Evolutionary conservation across 179 eudicot species (phyloP).

Genomic region (Carnegiea gigantea): DNA sequence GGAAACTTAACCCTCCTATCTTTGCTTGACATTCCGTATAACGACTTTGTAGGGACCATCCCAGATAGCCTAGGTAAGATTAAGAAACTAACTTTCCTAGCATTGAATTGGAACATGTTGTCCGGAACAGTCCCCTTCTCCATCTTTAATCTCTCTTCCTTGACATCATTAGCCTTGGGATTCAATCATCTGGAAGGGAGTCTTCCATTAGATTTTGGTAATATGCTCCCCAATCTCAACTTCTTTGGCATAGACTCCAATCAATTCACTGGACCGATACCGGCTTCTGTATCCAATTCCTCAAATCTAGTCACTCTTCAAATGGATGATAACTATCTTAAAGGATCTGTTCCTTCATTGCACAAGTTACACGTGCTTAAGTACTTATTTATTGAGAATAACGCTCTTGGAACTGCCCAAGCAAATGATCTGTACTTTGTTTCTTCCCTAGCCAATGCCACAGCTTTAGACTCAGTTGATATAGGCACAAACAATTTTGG

Average conservation of each 20-base stretch:
- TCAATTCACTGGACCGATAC: slow-evolving; percentile 19
- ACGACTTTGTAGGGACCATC: neutral
- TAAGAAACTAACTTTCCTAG: neutral
- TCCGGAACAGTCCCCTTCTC: slow-evolving; percentile 23
- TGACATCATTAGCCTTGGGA: neutral
- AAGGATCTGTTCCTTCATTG: slow-evolving; percentile 23
- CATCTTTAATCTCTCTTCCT: slow-evolving; percentile 19
- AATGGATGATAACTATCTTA: neutral
- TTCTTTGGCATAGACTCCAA: slow-evolving; percentile 8
- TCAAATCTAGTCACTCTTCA: slow-evolving; percentile 22
- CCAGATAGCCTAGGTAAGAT: slow-evolving; percentile 2
- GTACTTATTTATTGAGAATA: neutral
- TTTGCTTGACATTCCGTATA: neutral
- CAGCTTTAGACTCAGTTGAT: too few species aligned
- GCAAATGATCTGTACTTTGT: slow-evolving; percentile 29
- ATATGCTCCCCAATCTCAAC: slow-evolving; percentile 20
- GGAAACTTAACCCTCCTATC: neutral
- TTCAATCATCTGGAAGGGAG: slow-evolving; percentile 14
- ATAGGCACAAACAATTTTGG: too few species aligned
- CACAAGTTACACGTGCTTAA: slow-evolving; percentile 2
- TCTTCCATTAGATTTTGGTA: slow-evolving; percentile 18
- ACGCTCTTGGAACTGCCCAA: slow-evolving; percentile 23
- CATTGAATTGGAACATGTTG: neutral
- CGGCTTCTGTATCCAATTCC: slow-evolving; percentile 28
- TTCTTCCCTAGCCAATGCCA: slow-evolving; percentile 13